Base-by-base conservation (phyloP, 306 rosid genomes). In the Luffa aegyptiaca region DNA sequence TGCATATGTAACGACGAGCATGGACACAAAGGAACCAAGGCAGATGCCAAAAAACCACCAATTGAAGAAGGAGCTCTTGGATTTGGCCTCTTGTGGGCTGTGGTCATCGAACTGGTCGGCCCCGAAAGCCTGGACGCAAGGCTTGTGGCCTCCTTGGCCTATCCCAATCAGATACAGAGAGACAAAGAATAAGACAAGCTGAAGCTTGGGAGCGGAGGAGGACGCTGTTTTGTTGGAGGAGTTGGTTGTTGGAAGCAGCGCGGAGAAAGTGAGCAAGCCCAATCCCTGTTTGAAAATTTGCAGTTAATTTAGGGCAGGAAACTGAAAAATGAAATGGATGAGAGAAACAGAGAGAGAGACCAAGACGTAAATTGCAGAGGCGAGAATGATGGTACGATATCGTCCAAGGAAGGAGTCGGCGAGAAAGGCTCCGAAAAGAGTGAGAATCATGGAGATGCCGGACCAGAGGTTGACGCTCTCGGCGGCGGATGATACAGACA, bases 61-160 rank as follows among this genome's bases (percentile, higher is more conserved):
- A 26, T 26, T 26, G 31, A 26, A 26, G 31, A 26, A 26, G 31
- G 31, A 26, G 31, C 31, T 1, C 31, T 26, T 26, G 31, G 31
- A 26, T 26, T 26, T 26, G 31, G 31, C 31, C 31, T 26, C 31
- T 26, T 26, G 41, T 37, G 41, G 41, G 41, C 41, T 37, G 41
- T 81, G 21, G 13, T 80, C 88, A 55, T 92, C 94, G 44, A 90
- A 92, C 76, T 92, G 96, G 59, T 88, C 96, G 0, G 93, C 96
- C 58, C 93, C 96, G 31, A 91, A 91, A 49, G 93, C 96, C 82
- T 88, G 92, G 65, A 91, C 92, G 76, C 93, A 91, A 8, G 96
- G 96, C 89, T 91, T 91, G 69, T 91, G 93, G 42, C 96, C 93
- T 33, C 90, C 90, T 84, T 85, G 90, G 8, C 79, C 96, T 75